These are phyloP conservation scores for Colletotrichum agaves DNA, from an alignment of 2,329 filamentous ascomycete species.

Conservation along the genomic window DNA sequence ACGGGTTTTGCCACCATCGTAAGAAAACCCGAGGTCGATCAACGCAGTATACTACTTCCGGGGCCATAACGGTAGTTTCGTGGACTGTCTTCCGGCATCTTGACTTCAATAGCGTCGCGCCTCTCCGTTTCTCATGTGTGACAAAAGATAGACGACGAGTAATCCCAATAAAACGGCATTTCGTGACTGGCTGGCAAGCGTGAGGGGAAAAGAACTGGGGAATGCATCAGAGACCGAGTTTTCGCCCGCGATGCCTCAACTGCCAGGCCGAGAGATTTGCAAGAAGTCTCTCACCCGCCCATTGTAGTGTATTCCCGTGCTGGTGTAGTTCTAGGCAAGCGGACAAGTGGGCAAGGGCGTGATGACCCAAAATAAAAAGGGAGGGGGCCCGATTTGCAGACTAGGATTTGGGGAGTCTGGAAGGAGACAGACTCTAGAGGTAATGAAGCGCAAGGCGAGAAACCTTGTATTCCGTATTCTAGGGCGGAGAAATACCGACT, in stretches of 20 bases:
- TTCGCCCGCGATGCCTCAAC: slow-evolving; percentile 5
- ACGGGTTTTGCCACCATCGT: slow-evolving; percentile 23
- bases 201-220: slow-evolving; percentile 1
- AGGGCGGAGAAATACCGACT: slow-evolving; percentile 12
- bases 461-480: neutral
- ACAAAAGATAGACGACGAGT: neutral
- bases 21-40: slow-evolving; percentile 9
- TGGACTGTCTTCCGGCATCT: slow-evolving; percentile 7
- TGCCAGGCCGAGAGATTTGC: neutral
- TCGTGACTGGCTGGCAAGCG: neutral
- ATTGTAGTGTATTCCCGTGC: neutral
- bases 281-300: neutral
- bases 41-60: neutral
- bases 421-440: neutral
- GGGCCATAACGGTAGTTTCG: slow-evolving; percentile 9
- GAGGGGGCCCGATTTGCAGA: too few relatives aligned
- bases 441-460: neutral
- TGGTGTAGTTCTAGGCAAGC: neutral
- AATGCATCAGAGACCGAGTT: neutral
- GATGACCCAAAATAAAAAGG: neutral
- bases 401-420: slow-evolving; percentile 10
- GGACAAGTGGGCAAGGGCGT: slow-evolving; percentile 11
- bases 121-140: slow-evolving; percentile 8
- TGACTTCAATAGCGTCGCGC: neutral
- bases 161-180: too few relatives aligned